Evolutionary conservation across 768 basidiomycete genomes (phyloP), one percentile per base, ranked within the genome.

Genomic region (Trametes cingulata): DNA sequence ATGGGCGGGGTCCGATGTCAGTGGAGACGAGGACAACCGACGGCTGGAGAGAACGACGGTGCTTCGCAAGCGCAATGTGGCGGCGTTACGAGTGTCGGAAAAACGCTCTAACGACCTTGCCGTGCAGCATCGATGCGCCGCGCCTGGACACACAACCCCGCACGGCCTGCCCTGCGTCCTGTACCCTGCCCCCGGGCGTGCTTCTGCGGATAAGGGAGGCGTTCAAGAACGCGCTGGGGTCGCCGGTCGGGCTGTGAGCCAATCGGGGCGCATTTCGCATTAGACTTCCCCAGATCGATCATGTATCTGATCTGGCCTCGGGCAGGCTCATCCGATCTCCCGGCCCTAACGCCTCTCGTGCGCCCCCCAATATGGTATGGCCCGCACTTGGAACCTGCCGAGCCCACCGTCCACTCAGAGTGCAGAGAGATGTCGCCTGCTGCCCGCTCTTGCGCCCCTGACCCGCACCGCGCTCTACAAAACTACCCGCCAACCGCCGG

Each of bases 281-380:
- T 56, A 56, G 46, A 48, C 55, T 56, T 56, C 39, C 45, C 33
- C 25, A 48, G 45, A 56, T 56, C 43, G 54, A 43, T 36, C 41
- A 20, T 3, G 22, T 39, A 48, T 40, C 55, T 48, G 55, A 55
- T 46, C 55, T 27, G 40, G 10, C 13, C 46, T 22, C 27, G 41
- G 19, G 10, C 14, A 35, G 41, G 41, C 12, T 43, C 2, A 37
- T 36, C 25, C 20, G 54, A n/a, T 36, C 15, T 13, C 19, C 41
- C 45, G 27, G 12, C 25, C 53, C 39, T 25, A 22, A 36, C 51
- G 41, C 43, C 35, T 14, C 36, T 20, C 43, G 15, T 39, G 42
- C 40, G 39, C 6, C 36, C 24, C 55, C 46, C 55, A 36, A 56
- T 56, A 29, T 56, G 55, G 55, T 19, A 22, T 48, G 36, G 20